Percentiles rank a stretch among this genome's conserved stretches.
phyloP scores from a whole-genome alignment of 2,329 filamentous ascomycete genomes.

The Epichloe festucae region DNA sequence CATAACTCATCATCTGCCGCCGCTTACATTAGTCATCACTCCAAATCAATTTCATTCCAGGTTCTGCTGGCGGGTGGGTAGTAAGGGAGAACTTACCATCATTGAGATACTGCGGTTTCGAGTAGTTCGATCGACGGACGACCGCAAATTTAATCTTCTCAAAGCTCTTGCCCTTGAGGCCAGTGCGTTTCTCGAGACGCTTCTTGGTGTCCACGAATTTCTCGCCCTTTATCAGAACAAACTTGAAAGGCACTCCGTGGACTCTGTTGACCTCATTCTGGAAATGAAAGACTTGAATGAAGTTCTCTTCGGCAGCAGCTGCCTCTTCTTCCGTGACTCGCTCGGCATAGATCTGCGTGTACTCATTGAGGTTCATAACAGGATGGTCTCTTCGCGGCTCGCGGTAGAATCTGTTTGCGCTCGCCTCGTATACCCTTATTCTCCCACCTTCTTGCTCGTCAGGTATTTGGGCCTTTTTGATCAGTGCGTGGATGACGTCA shows the following conservation, averaged over 20 bases:
- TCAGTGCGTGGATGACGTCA: conserved; percentile 62
- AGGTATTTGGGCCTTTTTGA: conserved; percentile 68
- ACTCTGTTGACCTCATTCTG: conserved; percentile 75
- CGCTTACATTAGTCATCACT: neutral
- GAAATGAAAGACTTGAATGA: conserved; percentile 80
- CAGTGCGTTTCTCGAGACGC: conserved; percentile 81
- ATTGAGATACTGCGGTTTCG: conserved; percentile 68
- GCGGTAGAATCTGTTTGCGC: conserved; percentile 72
- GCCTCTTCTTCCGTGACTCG: conserved; percentile 61
- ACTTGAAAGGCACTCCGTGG: conserved; percentile 85
- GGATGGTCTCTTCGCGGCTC: conserved; percentile 56
- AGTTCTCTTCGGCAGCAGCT: conserved; percentile 41
- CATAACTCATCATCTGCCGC: conserved; percentile 44
- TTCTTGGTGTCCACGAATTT: conserved; percentile 85
- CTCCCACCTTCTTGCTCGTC: conserved; percentile 57
- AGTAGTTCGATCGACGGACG: conserved; percentile 57
- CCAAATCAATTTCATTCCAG: neutral
- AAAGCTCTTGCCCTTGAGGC: conserved; percentile 94
- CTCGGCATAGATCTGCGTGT: conserved; percentile 69
- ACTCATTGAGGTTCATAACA: conserved; percentile 79
- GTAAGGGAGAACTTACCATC: conserved; percentile 53
- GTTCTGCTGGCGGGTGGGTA: neutral
- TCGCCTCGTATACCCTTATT: conserved; percentile 72
- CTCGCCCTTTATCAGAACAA: conserved; percentile 76
- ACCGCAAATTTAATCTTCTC: conserved; percentile 97